Evolutionary conservation across 495 filamentous ascomycete genomes (phyloP).

Genomic region (Recurvomyces mirabilis): DNA sequence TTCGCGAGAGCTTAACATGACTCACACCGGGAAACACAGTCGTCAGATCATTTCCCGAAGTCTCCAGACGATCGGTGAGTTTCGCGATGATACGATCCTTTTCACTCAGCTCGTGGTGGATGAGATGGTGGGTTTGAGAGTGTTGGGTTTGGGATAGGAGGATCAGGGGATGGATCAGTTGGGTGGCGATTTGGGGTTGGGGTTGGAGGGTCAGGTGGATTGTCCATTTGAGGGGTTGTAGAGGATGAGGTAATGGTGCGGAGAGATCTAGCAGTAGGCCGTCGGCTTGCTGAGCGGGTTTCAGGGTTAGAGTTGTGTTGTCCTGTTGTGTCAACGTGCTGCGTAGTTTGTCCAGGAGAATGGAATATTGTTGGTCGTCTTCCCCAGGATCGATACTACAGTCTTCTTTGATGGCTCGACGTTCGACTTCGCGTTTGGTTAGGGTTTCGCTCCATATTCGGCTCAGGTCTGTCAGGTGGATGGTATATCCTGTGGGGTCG

Average conservation of each 20-base stretch:
- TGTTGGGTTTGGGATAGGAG: constrained; percentile 3
- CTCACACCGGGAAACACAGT: constrained; percentile 22
- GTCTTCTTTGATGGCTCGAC: constrained; percentile 50
- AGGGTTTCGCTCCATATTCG: constrained; percentile 73
- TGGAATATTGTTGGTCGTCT: constrained; percentile 54
- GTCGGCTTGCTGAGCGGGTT: background rate
- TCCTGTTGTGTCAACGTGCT: constrained; percentile 9
- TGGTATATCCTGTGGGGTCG: constrained; percentile 45
- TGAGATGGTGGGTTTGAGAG: constrained; percentile 11
- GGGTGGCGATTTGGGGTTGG: background rate
- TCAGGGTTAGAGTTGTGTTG: background rate
- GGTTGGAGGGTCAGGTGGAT: constrained; percentile 8
- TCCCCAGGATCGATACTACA: constrained; percentile 82
- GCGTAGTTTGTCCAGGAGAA: constrained; percentile 59
- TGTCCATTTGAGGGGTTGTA: constrained; percentile 16
- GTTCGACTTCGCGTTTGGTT: constrained; percentile 48
- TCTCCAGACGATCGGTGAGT: constrained; percentile 24
- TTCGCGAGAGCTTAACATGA: constrained; percentile 17
- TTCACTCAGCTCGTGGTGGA: constrained; percentile 16
- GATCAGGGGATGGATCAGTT: constrained; percentile 19
- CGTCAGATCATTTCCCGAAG: constrained; percentile 22
- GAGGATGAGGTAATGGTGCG: constrained; percentile 18
- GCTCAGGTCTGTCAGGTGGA: constrained; percentile 75
- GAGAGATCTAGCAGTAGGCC: constrained; percentile 7
- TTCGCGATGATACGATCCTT: constrained; percentile 27